Conservation (phyloP, 169 alveolate genomes). For the Plasmodium vinckei region DNA sequence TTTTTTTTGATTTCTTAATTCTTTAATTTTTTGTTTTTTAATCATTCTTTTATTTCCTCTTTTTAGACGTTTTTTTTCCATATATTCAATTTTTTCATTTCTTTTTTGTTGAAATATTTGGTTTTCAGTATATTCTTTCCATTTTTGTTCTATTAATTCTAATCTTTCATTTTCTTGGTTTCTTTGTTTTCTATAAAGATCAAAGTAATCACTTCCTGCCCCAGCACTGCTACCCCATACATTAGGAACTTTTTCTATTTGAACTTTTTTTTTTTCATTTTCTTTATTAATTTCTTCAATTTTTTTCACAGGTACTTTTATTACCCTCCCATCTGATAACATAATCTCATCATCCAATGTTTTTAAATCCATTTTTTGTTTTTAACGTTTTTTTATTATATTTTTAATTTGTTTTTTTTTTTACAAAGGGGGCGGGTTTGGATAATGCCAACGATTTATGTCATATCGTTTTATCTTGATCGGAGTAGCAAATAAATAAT, state of each 20-base stretch:
- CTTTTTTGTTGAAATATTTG: slow-evolving; percentile 80
- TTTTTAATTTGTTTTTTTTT: neutral
- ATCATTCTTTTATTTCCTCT: slow-evolving; percentile 77
- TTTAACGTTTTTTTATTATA: neutral
- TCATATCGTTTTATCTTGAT: neutral
- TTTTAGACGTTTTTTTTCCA: slow-evolving; percentile 76
- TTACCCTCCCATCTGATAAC: slow-evolving; percentile 78
- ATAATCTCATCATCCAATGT: slow-evolving; percentile 76
- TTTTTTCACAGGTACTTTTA: slow-evolving; percentile 67
- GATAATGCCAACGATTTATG: neutral
- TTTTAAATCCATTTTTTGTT: slow-evolving; percentile 23
- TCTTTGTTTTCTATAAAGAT: slow-evolving; percentile 79
- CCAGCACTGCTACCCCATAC: slow-evolving; percentile 89
- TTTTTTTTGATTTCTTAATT: slow-evolving; percentile 29
- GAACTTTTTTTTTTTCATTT: slow-evolving; percentile 67
- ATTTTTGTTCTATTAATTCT: slow-evolving; percentile 75
- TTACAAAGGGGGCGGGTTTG: too few relatives aligned
- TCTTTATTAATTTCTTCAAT: slow-evolving; percentile 26
- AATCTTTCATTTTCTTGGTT: slow-evolving; percentile 77
- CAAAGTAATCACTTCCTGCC: slow-evolving; percentile 87
- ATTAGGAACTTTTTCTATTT: slow-evolving; percentile 79
- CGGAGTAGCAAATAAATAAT: neutral
- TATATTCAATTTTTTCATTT: slow-evolving; percentile 75
- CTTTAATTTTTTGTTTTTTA: slow-evolving; percentile 73
- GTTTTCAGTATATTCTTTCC: slow-evolving; percentile 80